phyloP scores from a whole-genome alignment of 805 yeast species.

The Kluyveromyces wickerhamii region DNA sequence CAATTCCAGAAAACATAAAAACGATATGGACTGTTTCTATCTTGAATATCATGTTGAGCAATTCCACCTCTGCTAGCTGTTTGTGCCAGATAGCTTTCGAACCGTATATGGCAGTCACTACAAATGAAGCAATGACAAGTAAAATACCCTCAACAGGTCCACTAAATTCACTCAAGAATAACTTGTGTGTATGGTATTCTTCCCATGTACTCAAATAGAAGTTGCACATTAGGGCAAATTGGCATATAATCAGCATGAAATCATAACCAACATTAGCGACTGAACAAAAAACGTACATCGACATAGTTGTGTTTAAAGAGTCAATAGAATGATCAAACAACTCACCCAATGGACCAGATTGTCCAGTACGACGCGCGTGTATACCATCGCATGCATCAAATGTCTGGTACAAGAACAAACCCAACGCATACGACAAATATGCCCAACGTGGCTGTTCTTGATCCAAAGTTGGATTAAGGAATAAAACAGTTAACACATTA shows the following conservation, averaged over 20 bases:
- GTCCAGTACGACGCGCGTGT: slow-evolving; percentile 94
- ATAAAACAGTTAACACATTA: slow-evolving; percentile 57
- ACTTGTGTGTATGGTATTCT: slow-evolving; percentile 81
- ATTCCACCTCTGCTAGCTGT: slow-evolving; percentile 32
- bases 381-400: slow-evolving; percentile 95
- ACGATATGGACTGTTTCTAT: slow-evolving; percentile 40
- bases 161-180: slow-evolving; percentile 68
- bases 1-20: slow-evolving; percentile 50
- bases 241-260: slow-evolving; percentile 50
- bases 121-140: slow-evolving; percentile 46
- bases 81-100: slow-evolving; percentile 53
- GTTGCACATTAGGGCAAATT: slow-evolving; percentile 68
- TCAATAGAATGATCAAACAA: slow-evolving; percentile 85
- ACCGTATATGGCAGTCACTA: slow-evolving; percentile 62
- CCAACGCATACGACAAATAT: slow-evolving; percentile 67
- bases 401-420: slow-evolving; percentile 85
- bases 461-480: slow-evolving; percentile 62
- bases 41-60: slow-evolving; percentile 15
- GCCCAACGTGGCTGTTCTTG: slow-evolving; percentile 64
- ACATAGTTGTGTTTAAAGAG: slow-evolving; percentile 71
- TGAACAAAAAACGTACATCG: slow-evolving; percentile 63
- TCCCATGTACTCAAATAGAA: slow-evolving; percentile 94
- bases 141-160: slow-evolving; percentile 96
- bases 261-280: slow-evolving; percentile 72
- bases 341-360: slow-evolving; percentile 90